These are phyloP conservation scores for Protomyces pachydermus DNA, from an alignment of 1,139 yeast species.

Conservation along the genomic window DNA sequence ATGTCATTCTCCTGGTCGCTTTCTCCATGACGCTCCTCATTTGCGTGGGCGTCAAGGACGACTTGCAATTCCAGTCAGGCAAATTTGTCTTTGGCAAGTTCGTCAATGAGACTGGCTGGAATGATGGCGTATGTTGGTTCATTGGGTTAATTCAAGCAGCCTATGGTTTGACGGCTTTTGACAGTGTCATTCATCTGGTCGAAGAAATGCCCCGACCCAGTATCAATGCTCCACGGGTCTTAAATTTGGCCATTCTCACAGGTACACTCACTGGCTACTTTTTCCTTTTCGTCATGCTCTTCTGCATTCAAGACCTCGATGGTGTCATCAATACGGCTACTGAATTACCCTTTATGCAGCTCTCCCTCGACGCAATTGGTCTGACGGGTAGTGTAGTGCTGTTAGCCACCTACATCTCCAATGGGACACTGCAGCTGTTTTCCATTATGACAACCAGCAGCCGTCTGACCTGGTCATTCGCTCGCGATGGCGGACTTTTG, in stretches of 20 bases:
- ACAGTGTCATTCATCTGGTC: slow-evolving; percentile 73
- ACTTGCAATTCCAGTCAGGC: slow-evolving; percentile 12
- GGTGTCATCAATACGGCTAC: slow-evolving; percentile 12
- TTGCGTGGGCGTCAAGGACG: slow-evolving; percentile 12
- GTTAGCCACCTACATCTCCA: slow-evolving; percentile 62
- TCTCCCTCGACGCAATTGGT: slow-evolving; percentile 56
- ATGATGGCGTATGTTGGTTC: slow-evolving; percentile 29
- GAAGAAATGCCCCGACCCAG: slow-evolving; percentile 65
- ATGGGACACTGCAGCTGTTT: slow-evolving; percentile 69
- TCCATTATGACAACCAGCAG: slow-evolving; percentile 75
- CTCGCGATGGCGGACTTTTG: slow-evolving; percentile 81
- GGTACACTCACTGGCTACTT: slow-evolving; percentile 49
- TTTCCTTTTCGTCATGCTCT: slow-evolving; percentile 56
- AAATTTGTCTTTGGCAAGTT: slow-evolving; percentile 30
- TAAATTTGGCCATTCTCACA: slow-evolving; percentile 58
- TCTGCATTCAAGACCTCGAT: slow-evolving; percentile 54
- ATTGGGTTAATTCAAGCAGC: slow-evolving; percentile 35
- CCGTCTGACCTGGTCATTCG: slow-evolving; percentile 73
- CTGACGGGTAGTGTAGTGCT: slow-evolving; percentile 60
- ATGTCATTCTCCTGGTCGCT: slow-evolving; percentile 4
- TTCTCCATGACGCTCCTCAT: slow-evolving; percentile 13
- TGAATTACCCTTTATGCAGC: slow-evolving; percentile 43
- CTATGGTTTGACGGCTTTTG: slow-evolving; percentile 76
- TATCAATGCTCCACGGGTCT: slow-evolving; percentile 68
- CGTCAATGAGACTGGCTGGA: slow-evolving; percentile 34